Conservation (phyloP, 208 protist genomes). For the Leishmania gerbilli region DNA sequence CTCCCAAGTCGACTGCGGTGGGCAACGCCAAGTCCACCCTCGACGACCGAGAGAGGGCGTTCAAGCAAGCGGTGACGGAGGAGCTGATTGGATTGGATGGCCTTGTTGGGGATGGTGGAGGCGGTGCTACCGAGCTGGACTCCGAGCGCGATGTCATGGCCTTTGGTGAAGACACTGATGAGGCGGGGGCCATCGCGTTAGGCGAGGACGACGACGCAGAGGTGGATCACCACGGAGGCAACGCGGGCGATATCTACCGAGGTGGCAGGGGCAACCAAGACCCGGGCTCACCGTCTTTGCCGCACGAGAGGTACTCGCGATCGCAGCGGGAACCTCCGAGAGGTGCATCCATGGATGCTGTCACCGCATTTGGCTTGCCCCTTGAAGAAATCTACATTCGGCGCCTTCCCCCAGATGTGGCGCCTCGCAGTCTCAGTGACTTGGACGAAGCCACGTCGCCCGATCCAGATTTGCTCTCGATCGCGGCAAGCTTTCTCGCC, state of each 20-base stretch:
- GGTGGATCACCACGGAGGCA: background rate
- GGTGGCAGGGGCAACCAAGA: background rate
- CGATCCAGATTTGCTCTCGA: constrained; percentile 44
- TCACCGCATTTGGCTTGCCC: constrained; percentile 33
- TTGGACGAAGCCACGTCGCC: constrained; percentile 62
- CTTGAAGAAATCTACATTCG: constrained; percentile 77
- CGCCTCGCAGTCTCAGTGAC: constrained; percentile 79
- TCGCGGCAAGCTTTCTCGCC: constrained; percentile 63
- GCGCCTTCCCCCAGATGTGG: constrained; percentile 69
- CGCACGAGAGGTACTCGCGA: background rate
- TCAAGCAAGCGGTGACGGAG: constrained; percentile 23
- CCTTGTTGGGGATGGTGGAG: background rate
- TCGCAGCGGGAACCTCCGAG: background rate
- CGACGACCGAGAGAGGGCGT: constrained; percentile 1
- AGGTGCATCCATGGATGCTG: constrained; percentile 26
- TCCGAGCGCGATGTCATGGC: background rate
- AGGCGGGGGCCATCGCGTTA: background rate
- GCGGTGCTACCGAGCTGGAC: background rate
- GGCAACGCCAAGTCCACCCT: background rate
- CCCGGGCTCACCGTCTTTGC: background rate
- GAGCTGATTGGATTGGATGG: constrained; percentile 32
- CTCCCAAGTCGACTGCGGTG: background rate
- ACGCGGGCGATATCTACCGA: background rate
- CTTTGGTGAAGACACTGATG: background rate
- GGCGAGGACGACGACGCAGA: background rate